Conservation (phyloP, 1,284 basidiomycete genomes). For the Cutaneotrichosporon cutaneum region DNA sequence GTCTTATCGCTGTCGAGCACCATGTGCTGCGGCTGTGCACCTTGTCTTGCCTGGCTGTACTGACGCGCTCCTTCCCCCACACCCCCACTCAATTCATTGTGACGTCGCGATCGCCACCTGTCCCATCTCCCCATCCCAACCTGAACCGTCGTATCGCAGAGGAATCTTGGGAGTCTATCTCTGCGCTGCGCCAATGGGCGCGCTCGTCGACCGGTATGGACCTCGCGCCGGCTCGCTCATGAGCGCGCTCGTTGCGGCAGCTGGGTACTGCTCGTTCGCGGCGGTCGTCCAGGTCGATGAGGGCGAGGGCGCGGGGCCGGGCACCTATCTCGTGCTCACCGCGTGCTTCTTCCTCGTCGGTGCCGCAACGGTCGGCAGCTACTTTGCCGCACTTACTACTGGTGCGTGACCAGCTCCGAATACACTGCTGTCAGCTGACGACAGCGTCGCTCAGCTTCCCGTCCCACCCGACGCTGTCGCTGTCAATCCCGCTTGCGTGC, state of each 20-base stretch:
- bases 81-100: background rate
- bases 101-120: too few species aligned
- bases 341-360: constrained; percentile 48
- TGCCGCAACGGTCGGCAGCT: constrained; percentile 50
- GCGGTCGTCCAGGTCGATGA: constrained; percentile 29
- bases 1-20: constrained; percentile 13
- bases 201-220: constrained; percentile 48
- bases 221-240: constrained; percentile 48
- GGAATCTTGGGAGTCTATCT: constrained; percentile 53
- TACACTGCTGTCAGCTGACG: constrained; percentile 3
- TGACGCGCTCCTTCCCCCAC: background rate
- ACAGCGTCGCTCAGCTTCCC: constrained; percentile 51
- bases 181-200: constrained; percentile 50
- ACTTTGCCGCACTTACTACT: constrained; percentile 51
- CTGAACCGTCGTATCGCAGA: constrained; percentile 19
- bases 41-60: background rate
- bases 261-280: constrained; percentile 48
- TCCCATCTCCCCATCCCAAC: background rate
- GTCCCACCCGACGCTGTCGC: constrained; percentile 47
- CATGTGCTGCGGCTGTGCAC: background rate
- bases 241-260: constrained; percentile 38
- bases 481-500: constrained; percentile 49
- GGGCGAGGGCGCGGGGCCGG: background rate
- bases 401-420: constrained; percentile 25
- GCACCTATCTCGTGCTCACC: constrained; percentile 38